phyloP scores from a whole-genome alignment of 139 green algal genomes.

The Tetradesmus obliquus region DNA sequence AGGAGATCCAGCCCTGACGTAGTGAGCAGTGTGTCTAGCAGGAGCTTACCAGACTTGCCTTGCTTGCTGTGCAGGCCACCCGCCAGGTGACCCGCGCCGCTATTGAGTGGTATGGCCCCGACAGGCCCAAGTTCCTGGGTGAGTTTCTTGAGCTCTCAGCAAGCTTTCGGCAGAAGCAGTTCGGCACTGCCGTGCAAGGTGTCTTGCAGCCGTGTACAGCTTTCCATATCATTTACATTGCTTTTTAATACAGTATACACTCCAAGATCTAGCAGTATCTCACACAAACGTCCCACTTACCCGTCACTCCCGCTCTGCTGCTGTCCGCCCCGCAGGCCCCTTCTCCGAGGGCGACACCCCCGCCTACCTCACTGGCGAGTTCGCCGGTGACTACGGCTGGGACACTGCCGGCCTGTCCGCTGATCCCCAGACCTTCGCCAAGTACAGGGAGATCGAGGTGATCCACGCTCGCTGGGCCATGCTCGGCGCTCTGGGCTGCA shows the following conservation, averaged over 20 bases:
- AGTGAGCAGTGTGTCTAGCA: background rate
- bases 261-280: background rate
- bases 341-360: conserved; percentile 82
- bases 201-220: background rate
- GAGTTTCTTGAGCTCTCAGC: background rate
- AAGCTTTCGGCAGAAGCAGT: background rate
- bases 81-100: conserved; percentile 40
- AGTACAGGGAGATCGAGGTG: conserved; percentile 72
- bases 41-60: background rate
- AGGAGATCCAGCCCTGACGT: background rate
- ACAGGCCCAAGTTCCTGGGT: conserved; percentile 84
- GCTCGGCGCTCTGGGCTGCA: conserved; percentile 71
- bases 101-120: conserved; percentile 63
- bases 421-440: conserved; percentile 94
- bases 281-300: background rate
- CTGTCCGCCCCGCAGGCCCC: conserved; percentile 58
- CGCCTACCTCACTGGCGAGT: conserved; percentile 89
- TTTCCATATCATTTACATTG: background rate
- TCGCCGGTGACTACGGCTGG: conserved; percentile 97
- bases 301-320: background rate
- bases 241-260: background rate
- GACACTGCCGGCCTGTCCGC: conserved; percentile 96
- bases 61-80: background rate
- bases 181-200: background rate
- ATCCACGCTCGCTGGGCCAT: conserved; percentile 87